Base-by-base conservation (phyloP, 306 rosid species). In the Quercus variabilis region DNA sequence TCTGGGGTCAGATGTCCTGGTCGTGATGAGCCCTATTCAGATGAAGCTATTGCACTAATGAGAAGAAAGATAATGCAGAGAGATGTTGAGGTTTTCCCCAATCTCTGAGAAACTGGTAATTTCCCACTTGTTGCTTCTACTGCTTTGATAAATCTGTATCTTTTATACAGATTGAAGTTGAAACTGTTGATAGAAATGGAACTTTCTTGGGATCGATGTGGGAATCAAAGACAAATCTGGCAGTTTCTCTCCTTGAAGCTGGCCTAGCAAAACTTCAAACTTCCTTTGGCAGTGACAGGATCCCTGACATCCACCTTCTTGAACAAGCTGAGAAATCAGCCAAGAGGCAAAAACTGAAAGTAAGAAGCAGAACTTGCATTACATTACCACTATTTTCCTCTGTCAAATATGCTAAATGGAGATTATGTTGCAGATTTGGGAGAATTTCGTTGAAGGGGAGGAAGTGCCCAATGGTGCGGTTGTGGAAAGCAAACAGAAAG, bases 1-100 rank as follows among this genome's bases (percentile, higher is more conserved):
- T 95, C 99, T 38, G 99, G 99, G 71, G 98, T 95, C 75, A 88
- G 98, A 74, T 95, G 99, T 87, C 92, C 98, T 41, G 99, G 98
- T 78, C 99, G 99, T 69, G 92, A 83, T 63, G 99, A 95, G 83
- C 94, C 93, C 21, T 90, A 88, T 84, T 93, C 99, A 63, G 92
- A 95, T 11, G 99, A 95, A 83, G 99, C 99, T 77, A 93, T 95
- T 88, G 88, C 99, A 21, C 70, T 93, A 64, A 95, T 93, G 99
- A 92, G 99, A 85, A 87, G 98, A 76, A 95, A 88, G 86, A 95
- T 93, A 81, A 93, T 95, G 98, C 99, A 95, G 87, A 89, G 98
- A 89, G 99, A 95, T 80, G 99, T 95, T 23, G 98, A 95, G 94
- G 99, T 91, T 77, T 57, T 78, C 79, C 28, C 71, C 26, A 54